These are phyloP conservation scores for Apophysomyces trapeziformis DNA, from an alignment of 371 early-diverging fungal species.

Conservation along the genomic window DNA sequence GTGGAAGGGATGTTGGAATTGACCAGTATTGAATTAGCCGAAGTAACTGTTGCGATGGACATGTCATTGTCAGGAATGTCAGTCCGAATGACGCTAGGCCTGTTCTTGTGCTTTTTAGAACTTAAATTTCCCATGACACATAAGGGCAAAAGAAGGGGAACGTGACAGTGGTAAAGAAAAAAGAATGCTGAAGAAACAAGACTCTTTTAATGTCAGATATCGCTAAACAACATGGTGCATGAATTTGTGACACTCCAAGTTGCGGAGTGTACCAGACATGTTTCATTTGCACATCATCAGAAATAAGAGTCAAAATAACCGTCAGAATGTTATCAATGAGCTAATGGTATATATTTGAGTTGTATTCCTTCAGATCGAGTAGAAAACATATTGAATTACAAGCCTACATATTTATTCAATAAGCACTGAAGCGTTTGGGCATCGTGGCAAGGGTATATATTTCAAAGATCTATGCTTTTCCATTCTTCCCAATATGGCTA, in stretches of 20 bases:
- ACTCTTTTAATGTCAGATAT: too few relatives aligned
- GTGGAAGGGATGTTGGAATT: conserved; percentile 24
- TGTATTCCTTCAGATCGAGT: too few relatives aligned
- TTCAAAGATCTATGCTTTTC: background rate
- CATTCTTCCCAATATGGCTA: background rate
- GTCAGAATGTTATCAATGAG: too few relatives aligned
- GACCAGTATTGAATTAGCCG: conserved; percentile 51
- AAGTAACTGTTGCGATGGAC: conserved; percentile 47
- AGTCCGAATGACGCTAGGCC: conserved; percentile 45
- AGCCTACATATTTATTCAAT: background rate
- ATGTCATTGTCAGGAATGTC: conserved; percentile 53
- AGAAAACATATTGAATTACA: background rate
- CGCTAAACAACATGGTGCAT: too few relatives aligned
- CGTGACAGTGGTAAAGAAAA: background rate
- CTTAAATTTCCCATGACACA: conserved; percentile 43
- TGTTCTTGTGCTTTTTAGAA: conserved; percentile 51
- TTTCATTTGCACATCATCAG: too few relatives aligned
- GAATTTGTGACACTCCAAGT: too few relatives aligned
- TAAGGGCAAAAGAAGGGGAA: conserved; percentile 13
- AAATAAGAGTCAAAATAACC: too few relatives aligned
- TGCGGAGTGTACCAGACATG: too few relatives aligned
- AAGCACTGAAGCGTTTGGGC: background rate
- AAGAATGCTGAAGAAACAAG: too few relatives aligned
- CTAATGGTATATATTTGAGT: too few relatives aligned
- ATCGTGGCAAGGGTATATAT: background rate